phyloP scores from a whole-genome alignment of 768 basidiomycete genomes.

The Mycena alexandri region DNA sequence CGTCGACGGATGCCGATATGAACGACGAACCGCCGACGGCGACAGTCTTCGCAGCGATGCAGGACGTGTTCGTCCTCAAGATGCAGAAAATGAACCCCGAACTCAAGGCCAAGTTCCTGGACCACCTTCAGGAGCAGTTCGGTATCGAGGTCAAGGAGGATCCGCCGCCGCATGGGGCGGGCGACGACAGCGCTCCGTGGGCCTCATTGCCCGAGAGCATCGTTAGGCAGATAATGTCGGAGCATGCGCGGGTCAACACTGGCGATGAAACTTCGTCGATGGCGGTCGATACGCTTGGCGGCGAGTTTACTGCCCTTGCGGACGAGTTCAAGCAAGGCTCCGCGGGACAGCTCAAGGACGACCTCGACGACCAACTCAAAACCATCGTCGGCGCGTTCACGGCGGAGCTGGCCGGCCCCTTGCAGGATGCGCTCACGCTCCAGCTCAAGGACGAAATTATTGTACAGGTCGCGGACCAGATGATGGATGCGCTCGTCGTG shows the following conservation, averaged over 20 bases:
- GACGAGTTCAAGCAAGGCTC: slow-evolving; percentile 30
- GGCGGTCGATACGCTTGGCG: slow-evolving; percentile 17
- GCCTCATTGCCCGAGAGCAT: slow-evolving; percentile 23
- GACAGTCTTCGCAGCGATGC: slow-evolving; percentile 33
- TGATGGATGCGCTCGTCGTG: slow-evolving; percentile 36
- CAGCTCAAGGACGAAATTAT: slow-evolving; percentile 36
- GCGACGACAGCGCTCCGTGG: slow-evolving; percentile 16
- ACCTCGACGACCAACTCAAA: slow-evolving; percentile 28
- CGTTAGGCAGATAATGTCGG: slow-evolving; percentile 28
- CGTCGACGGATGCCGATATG: slow-evolving; percentile 13
- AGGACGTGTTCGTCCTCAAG: slow-evolving; percentile 36
- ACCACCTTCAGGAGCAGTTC: slow-evolving; percentile 32
- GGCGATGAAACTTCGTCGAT: slow-evolving; percentile 5
- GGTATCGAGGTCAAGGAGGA: slow-evolving; percentile 25
- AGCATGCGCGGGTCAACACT: slow-evolving; percentile 3
- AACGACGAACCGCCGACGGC: slow-evolving; percentile 26
- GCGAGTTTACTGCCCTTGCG: slow-evolving; percentile 20
- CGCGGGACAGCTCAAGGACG: slow-evolving; percentile 26
- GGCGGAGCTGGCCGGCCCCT: slow-evolving; percentile 27
- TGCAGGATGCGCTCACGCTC: slow-evolving; percentile 30
- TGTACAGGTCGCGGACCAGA: slow-evolving; percentile 36
- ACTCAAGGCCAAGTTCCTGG: slow-evolving; percentile 27
- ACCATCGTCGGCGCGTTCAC: slow-evolving; percentile 20
- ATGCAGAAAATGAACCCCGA: slow-evolving; percentile 34
- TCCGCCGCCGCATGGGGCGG: background rate